Conservation (phyloP, 129 eudicot species). For the Ambrosia trifida region DNA sequence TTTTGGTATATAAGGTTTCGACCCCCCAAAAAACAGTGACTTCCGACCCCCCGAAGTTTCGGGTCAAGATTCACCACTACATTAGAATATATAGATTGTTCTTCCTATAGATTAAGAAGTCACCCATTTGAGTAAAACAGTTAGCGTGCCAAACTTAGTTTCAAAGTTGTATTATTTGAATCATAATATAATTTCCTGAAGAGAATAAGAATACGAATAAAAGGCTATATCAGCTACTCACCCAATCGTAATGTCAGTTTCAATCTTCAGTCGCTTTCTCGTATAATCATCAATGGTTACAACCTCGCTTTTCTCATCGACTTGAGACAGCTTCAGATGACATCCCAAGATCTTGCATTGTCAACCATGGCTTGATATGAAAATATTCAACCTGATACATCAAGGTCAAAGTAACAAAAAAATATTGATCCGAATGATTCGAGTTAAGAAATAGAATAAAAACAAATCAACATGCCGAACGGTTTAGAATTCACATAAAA, state of each 20-base stretch:
- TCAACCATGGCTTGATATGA: slow-evolving; percentile 63
- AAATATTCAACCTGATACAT: slow-evolving; percentile 56
- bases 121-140: slow-evolving; percentile 28
- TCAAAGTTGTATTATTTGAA: too few species aligned
- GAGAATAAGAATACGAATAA: not conserved
- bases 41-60: too few species aligned
- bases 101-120: slow-evolving; percentile 66
- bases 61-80: too few species aligned
- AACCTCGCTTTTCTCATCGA: slow-evolving; percentile 12
- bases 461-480: not conserved
- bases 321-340: slow-evolving; percentile 36
- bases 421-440: not conserved
- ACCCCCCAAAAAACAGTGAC: too few species aligned
- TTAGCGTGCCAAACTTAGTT: not conserved
- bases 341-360: slow-evolving; percentile 72
- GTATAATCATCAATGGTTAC: slow-evolving; percentile 36
- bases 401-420: slow-evolving; percentile 2
- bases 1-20: too few species aligned
- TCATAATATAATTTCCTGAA: not conserved
- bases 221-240: slow-evolving; percentile 34
- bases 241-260: slow-evolving; percentile 45
- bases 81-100: slow-evolving; percentile 56
- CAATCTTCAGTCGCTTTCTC: slow-evolving; percentile 60
- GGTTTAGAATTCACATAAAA: not conserved
- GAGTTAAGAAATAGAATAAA: not conserved